phyloP scores from a whole-genome alignment of 352 stramenopile genomes.

The Phytophthora aleatoria region DNA sequence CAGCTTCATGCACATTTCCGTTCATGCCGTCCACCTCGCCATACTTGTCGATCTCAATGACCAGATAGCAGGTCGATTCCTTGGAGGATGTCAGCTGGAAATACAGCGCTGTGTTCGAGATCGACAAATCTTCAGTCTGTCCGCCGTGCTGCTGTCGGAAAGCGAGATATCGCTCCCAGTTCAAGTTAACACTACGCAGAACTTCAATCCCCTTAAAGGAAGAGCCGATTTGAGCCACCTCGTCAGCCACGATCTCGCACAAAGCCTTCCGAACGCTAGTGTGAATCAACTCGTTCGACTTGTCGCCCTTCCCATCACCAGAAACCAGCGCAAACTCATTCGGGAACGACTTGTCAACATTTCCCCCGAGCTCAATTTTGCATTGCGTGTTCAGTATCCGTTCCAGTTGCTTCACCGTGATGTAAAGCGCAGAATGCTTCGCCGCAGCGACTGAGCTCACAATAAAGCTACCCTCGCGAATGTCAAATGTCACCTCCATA shows the following conservation, averaged over 20 bases:
- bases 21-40: conserved; percentile 70
- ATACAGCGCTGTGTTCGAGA: conserved; percentile 83
- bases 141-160: conserved; percentile 84
- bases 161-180: conserved; percentile 86
- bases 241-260: conserved; percentile 85
- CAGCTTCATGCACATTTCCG: conserved; percentile 51
- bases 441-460: conserved; percentile 68
- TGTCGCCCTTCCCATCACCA: conserved; percentile 73
- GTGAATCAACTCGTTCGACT: conserved; percentile 75
- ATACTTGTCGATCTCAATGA: conserved; percentile 89
- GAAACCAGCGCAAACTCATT: conserved; percentile 77
- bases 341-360: conserved; percentile 44
- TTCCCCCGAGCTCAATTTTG: conserved; percentile 72
- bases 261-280: conserved; percentile 70
- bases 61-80: conserved; percentile 82
- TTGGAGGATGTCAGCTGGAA: conserved; percentile 87
- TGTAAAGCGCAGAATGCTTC: conserved; percentile 61
- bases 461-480: conserved; percentile 73
- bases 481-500: conserved; percentile 82
- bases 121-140: conserved; percentile 78
- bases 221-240: conserved; percentile 75
- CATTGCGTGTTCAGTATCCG: conserved; percentile 77
- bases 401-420: conserved; percentile 66
- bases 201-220: conserved; percentile 85
- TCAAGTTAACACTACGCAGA: conserved; percentile 76